These are phyloP conservation scores for Nepenthes alata DNA, from an alignment of 179 eudicot genomes.

Conservation along the genomic window DNA sequence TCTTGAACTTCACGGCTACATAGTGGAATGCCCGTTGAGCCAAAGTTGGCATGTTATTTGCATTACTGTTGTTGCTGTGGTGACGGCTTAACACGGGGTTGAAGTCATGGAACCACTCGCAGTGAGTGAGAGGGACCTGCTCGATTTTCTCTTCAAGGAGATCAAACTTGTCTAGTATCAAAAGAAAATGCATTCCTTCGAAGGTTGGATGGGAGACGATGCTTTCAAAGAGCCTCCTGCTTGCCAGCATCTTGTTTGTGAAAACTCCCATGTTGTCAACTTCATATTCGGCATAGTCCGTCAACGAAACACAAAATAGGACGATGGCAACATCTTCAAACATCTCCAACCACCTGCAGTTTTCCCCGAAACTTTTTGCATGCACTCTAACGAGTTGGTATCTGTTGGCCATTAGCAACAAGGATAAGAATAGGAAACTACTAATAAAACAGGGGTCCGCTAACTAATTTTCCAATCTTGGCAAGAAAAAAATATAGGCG, in stretches of 20 bases:
- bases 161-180: conserved; percentile 52
- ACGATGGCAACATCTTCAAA: conserved; percentile 38
- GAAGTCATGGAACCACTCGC: conserved; percentile 63
- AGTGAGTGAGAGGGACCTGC: conserved; percentile 29
- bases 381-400: conserved; percentile 41
- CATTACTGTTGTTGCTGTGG: conserved; percentile 13
- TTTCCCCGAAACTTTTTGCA: conserved; percentile 34
- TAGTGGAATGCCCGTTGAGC: conserved; percentile 51
- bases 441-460: not conserved
- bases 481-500: too few species aligned
- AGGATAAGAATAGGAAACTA: not conserved
- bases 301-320: conserved; percentile 44
- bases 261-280: conserved; percentile 19
- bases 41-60: conserved; percentile 17
- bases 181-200: conserved; percentile 30
- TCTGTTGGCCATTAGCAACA: conserved; percentile 20
- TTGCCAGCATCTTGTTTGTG: conserved; percentile 52
- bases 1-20: conserved; percentile 45
- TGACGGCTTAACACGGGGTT: conserved; percentile 33
- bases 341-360: conserved; percentile 69
- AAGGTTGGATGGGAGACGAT: conserved; percentile 35
- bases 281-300: conserved; percentile 41
- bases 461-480: too few species aligned
- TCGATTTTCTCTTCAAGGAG: conserved; percentile 47
- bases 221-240: conserved; percentile 41